A percentile compares a stretch with the other conserved stretches of the same genome.
phyloP scores from a whole-genome alignment of 2,329 filamentous ascomycete species.

The Zalaria obscura region DNA sequence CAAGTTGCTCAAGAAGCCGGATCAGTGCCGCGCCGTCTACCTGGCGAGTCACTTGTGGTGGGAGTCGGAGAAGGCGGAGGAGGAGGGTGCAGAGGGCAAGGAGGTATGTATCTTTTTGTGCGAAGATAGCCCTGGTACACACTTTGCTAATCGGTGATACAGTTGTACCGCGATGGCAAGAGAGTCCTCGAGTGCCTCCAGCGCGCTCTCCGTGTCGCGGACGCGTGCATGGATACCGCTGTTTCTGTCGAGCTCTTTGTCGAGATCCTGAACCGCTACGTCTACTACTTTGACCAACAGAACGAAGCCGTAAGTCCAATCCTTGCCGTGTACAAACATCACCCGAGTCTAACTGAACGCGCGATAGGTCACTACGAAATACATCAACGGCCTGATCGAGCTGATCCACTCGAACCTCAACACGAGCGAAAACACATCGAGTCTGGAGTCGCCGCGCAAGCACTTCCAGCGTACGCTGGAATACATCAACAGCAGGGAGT shows the following conservation, averaged over 20 bases:
- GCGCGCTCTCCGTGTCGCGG: conserved; percentile 84
- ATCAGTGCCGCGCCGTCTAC: conserved; percentile 94
- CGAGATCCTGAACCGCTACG: conserved; percentile 94
- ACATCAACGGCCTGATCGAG: conserved; percentile 94
- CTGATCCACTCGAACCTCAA: conserved; percentile 93
- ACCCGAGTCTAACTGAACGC: no score
- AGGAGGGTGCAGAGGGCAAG: conserved; percentile 37
- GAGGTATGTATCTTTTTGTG: conserved; percentile 8
- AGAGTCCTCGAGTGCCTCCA: conserved; percentile 92
- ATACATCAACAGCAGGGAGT: conserved; percentile 82
- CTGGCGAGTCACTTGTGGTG: conserved; percentile 96
- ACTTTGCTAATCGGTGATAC: conserved; percentile 10
- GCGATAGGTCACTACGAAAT: conserved; percentile 72
- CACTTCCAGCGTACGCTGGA: conserved; percentile 93
- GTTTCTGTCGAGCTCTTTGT: conserved; percentile 97
- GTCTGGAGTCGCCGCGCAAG: conserved; percentile 76
- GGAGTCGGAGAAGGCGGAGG: conserved; percentile 76
- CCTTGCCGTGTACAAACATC: background rate
- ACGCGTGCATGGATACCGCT: conserved; percentile 97
- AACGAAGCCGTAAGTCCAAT: conserved; percentile 65
- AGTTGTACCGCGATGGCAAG: conserved; percentile 96
- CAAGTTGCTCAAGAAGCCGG: conserved; percentile 92
- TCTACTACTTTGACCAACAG: conserved; percentile 98
- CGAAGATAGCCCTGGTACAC: conserved; percentile 3
- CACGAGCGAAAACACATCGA: conserved; percentile 68